A percentile compares a stretch with the other conserved stretches of the same genome.
These are phyloP conservation scores for Xylaria sp. DNA, from an alignment of 2,329 filamentous ascomycete genomes.

Conservation along the genomic window DNA sequence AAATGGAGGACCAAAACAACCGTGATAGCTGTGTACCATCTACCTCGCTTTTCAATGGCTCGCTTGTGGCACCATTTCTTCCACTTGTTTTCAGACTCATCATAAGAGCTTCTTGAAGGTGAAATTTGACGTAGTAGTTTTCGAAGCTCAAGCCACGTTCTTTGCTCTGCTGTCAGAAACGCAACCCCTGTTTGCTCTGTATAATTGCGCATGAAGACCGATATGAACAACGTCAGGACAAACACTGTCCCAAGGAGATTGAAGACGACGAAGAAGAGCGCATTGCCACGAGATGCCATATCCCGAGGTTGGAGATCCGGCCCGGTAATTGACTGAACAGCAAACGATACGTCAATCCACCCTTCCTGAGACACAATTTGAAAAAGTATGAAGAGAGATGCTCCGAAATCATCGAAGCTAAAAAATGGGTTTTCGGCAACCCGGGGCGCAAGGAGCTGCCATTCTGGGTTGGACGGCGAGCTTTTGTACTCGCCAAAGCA, in stretches of 20 bases:
- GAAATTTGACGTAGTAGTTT: constrained; percentile 92
- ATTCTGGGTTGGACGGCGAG: constrained; percentile 73
- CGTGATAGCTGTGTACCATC: constrained; percentile 87
- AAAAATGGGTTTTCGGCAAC: constrained; percentile 82
- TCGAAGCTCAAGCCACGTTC: constrained; percentile 93
- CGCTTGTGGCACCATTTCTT: constrained; percentile 94
- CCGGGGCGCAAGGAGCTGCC: constrained; percentile 83
- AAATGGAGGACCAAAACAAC: constrained; percentile 81
- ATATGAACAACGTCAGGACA: constrained; percentile 95
- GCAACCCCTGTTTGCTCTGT: constrained; percentile 98
- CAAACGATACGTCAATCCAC: constrained; percentile 92
- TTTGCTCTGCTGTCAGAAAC: constrained; percentile 92
- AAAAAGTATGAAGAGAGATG: constrained; percentile 93
- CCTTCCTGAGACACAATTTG: constrained; percentile 99
- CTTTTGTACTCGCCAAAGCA: constrained; percentile 86
- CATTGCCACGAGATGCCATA: constrained; percentile 79
- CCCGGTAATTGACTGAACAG: constrained; percentile 81
- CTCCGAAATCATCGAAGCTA: constrained; percentile 94
- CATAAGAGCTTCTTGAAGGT: constrained; percentile 88
- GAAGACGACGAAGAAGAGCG: constrained; percentile 93
- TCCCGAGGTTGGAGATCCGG: constrained; percentile 72
- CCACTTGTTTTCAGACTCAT: constrained; percentile 76
- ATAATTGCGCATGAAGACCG: constrained; percentile 99
- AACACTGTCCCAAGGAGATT: constrained; percentile 97
- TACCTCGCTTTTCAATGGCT: constrained; percentile 90